Evolutionary conservation across 768 basidiomycete species (phyloP).

Genomic region (Clitopilus hobsonii): DNA sequence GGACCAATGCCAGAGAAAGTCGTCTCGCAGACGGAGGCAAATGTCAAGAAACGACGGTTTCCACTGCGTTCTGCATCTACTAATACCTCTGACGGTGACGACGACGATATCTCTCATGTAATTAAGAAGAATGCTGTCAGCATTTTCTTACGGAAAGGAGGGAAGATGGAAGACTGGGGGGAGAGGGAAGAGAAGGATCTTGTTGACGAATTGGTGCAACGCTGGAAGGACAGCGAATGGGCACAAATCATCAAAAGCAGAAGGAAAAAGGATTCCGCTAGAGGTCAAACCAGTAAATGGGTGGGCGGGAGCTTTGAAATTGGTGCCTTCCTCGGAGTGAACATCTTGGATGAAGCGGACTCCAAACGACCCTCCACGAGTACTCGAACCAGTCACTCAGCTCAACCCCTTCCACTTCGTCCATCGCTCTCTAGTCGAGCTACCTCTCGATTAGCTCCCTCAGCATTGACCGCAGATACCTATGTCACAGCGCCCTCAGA

Average conservation of each 20-base stretch:
- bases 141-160: constrained; percentile 63
- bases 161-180: constrained; percentile 63
- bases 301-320: constrained; percentile 75
- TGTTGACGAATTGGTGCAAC: constrained; percentile 50
- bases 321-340: constrained; percentile 70
- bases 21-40: constrained; percentile 34
- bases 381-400: neutral
- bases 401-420: neutral
- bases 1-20: constrained; percentile 73
- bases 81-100: constrained; percentile 21
- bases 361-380: constrained; percentile 1
- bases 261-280: constrained; percentile 23
- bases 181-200: constrained; percentile 45
- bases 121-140: constrained; percentile 58
- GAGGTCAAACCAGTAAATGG: constrained; percentile 37
- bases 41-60: constrained; percentile 9
- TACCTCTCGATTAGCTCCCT: constrained; percentile 6
- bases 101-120: constrained; percentile 36
- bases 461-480: constrained; percentile 8
- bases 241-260: constrained; percentile 37
- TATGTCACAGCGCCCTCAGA: constrained; percentile 22
- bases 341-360: constrained; percentile 40
- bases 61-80: neutral
- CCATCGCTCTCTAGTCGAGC: constrained; percentile 3
- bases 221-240: constrained; percentile 71